Evolutionary conservation across 495 filamentous ascomycete species (phyloP), one percentile per base, ranked within the genome.

Genomic region (Tuber umbilicatum): DNA sequence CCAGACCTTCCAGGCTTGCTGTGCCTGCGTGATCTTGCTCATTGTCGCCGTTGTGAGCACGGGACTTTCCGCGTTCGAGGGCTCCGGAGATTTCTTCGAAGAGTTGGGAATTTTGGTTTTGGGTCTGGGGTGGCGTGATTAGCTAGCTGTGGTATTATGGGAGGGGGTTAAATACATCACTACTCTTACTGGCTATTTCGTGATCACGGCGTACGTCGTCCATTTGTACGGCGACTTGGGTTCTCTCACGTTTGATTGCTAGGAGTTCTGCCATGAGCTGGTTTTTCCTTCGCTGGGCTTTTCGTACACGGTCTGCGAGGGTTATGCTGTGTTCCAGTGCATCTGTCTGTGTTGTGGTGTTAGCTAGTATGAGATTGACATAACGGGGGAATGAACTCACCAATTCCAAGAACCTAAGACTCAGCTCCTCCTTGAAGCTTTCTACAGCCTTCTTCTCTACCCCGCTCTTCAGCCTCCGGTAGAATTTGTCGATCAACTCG

Each of bases 361-460:
- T 60, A 27, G 23, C 50, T 60, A 14, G 50, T 27, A 2, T 27
- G n/a, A 27, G 50, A 60, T 60, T 60, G n/a, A 10, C 23, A 27
- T 60, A 27, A 27, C 3, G 50, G n/a, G n/a, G 50, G 50, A 60
- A n/a, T 27, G n/a, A 60, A 68, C 70, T 60, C 80, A 79, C 77
- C 40, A 80, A 40, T 37, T 80, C 76, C n/a, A 81, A 64, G 60
- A 81, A 74, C 39, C 74, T 70, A 27, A 76, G 31, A 40, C 71
- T 60, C 21, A 82, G 27, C 64, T 82, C 80, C 37, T 82, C 80
- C 37, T 81, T 81, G 31, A 79, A 81, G 43, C 40, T 74, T 68
- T 75, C 80, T 27, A 82, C 42, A 12, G 80, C 80, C 6, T 55
- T 73, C 37, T 75, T 74, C 68, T 79, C 74, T 1, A 39, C 40